Evolutionary conservation across 768 basidiomycete species (phyloP).

Genomic region (Lepiota brunneoincarnata): DNA sequence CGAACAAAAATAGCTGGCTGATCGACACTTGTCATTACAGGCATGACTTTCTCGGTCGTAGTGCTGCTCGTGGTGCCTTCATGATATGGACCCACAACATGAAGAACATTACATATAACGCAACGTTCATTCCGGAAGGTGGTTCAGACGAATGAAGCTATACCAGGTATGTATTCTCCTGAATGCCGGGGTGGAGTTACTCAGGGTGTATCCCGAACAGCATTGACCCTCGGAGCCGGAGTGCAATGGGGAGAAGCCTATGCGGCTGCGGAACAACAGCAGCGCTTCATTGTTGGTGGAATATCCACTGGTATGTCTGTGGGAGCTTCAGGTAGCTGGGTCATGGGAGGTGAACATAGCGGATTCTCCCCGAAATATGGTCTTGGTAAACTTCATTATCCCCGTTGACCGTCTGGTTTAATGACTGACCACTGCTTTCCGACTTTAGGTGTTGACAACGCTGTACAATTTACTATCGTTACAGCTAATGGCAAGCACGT

Average conservation of each 20-base stretch:
- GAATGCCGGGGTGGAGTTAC: neutral
- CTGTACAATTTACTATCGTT: constrained; percentile 42
- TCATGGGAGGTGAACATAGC: constrained; percentile 47
- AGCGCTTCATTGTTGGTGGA: constrained; percentile 44
- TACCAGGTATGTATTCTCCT: constrained; percentile 14
- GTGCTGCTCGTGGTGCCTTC: constrained; percentile 36
- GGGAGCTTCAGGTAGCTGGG: constrained; percentile 48
- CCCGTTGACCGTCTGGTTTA: too few relatives aligned
- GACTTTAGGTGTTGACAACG: constrained; percentile 47
- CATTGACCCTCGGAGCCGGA: constrained; percentile 35
- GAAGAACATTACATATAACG: constrained; percentile 28
- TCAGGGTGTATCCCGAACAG: constrained; percentile 10
- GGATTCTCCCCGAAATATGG: constrained; percentile 37
- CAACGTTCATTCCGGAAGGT: constrained; percentile 30
- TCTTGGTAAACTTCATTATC: constrained; percentile 32
- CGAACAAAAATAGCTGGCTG: too few relatives aligned
- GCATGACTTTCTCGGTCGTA: constrained; percentile 43
- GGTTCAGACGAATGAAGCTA: constrained; percentile 16
- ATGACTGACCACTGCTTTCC: too few relatives aligned
- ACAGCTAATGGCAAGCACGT: constrained; percentile 38
- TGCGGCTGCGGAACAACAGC: constrained; percentile 30
- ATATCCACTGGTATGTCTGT: constrained; percentile 34
- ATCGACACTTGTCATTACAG: constrained; percentile 15
- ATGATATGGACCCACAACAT: constrained; percentile 39
- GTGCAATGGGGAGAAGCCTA: constrained; percentile 47